Evolutionary conservation across 2,329 filamentous ascomycete species (phyloP), one percentile per base, ranked within the genome.

Genomic region (Reticulascus tulasneorum): DNA sequence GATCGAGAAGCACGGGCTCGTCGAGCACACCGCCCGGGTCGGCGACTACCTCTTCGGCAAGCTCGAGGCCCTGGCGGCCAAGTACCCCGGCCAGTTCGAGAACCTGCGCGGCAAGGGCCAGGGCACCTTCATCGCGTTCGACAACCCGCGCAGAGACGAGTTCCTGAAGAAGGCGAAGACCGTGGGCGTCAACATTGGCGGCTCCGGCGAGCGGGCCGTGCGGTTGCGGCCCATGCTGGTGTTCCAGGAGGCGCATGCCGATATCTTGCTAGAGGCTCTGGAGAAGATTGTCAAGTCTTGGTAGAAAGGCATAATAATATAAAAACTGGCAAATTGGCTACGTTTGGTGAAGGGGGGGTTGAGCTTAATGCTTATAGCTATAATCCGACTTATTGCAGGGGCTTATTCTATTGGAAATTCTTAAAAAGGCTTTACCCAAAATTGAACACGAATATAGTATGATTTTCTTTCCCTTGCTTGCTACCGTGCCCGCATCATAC

Each of bases 111-210:
- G 89, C 35, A 86, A 94, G 69, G 84, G 84, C 32, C 84, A 86
- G 66, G 89, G 89, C 48, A 95, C 90, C 9, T 95, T 94, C 61
- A 87, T 96, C 56, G 89, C 90, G 33, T 96, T 89, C 71, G 90
- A 96, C 62, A 85, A 77, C 55, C 86, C 86, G 37, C 71, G 79
- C 51, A 74, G 89, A 40, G 88, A 95, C 56, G 77, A 84, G 56
- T 84, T 95, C 64, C 62, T 95, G 46, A 76, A 66, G 60, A 82
- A 77, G 67, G 86, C 84, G 45, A 95, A 94, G 80, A 67, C 63
- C 7, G 69, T 86, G 21, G 89, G 89, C 44, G 67, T 95, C 58
- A 95, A 95, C 66, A 86, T 95, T 57, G 90, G 89, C 43, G 89
- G 89, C 33, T 84, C 81, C 50, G 90, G 90, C 11, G 73, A 75